Percentiles rank a stretch among this genome's conserved stretches.
phyloP scores from a whole-genome alignment of 345 rosid genomes.

The Carallia brachiata region DNA sequence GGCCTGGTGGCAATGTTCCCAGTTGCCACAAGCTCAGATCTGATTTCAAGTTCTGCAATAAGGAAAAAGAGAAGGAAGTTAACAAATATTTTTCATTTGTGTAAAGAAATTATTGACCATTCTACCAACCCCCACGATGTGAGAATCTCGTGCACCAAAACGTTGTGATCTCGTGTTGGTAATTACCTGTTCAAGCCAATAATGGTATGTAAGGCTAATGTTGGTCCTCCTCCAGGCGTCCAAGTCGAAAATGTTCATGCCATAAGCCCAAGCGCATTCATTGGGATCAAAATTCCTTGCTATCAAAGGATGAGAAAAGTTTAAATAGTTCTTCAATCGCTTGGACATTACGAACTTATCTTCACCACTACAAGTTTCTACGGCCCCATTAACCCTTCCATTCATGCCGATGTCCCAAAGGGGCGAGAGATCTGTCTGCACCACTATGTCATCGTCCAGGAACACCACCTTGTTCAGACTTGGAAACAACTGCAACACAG shows the following conservation, averaged over 20 bases:
- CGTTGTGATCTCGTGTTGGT: neutral
- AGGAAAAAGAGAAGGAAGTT: too few species aligned
- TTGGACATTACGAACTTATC: conserved; percentile 88
- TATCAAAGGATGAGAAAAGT: conserved; percentile 82
- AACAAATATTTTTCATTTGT: too few species aligned
- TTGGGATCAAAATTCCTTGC: conserved; percentile 59
- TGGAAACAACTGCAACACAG: conserved; percentile 70
- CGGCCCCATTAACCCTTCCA: conserved; percentile 93
- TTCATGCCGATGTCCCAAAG: conserved; percentile 90
- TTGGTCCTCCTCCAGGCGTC: conserved; percentile 92
- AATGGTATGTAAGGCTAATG: conserved; percentile 79
- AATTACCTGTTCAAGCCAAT: conserved; percentile 86
- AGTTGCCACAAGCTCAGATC: conserved; percentile 97
- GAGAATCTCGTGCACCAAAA: neutral
- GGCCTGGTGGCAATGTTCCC: conserved; percentile 90
- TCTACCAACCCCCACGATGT: too few species aligned
- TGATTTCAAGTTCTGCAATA: conserved; percentile 82
- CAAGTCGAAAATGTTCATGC: conserved; percentile 90
- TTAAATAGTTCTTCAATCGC: conserved; percentile 77
- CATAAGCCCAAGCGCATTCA: conserved; percentile 98
- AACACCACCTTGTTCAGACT: conserved; percentile 84
- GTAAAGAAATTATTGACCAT: too few species aligned
- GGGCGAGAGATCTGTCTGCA: conserved; percentile 88
- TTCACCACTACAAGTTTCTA: conserved; percentile 80
- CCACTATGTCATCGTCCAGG: conserved; percentile 89